Evolutionary conservation across 106 monocot genomes (phyloP).

Genomic region (Allium sativum): DNA sequence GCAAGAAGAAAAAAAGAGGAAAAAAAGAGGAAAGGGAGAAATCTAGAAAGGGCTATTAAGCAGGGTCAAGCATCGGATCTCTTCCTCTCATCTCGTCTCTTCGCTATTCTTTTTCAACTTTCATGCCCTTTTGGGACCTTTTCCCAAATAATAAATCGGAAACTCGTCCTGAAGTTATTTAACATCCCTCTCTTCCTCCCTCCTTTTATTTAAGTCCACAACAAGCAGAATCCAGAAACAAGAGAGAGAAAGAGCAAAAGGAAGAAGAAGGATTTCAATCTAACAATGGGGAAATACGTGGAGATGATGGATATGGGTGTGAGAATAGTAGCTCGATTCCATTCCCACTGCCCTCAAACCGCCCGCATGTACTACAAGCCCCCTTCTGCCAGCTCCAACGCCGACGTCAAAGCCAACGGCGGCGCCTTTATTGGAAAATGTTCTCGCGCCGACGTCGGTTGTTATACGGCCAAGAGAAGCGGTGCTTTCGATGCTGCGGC

Average conservation of each 20-base stretch:
- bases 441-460: not conserved
- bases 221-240: not conserved
- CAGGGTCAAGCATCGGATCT: too few species aligned
- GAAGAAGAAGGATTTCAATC: too few species aligned
- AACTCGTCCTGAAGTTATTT: too few species aligned
- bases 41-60: too few species aligned
- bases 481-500: slow-evolving; percentile 10
- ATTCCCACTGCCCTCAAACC: slow-evolving; percentile 94
- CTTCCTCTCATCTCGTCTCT: too few species aligned
- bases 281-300: slow-evolving; percentile 55
- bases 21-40: too few species aligned
- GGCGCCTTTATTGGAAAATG: not conserved
- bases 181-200: too few species aligned
- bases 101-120: too few species aligned
- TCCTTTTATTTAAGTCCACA: too few species aligned
- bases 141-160: not conserved
- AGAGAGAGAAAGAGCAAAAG: not conserved
- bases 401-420: not conserved
- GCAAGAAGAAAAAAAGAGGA: too few species aligned
- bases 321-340: slow-evolving; percentile 71
- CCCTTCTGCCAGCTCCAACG: slow-evolving; percentile 13
- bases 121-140: too few species aligned
- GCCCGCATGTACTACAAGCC: slow-evolving; percentile 87
- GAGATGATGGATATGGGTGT: slow-evolving; percentile 70
- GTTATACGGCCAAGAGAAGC: not conserved